Evolutionary conservation across 495 filamentous ascomycete genomes (phyloP).

Genomic region (Tuber indicum): DNA sequence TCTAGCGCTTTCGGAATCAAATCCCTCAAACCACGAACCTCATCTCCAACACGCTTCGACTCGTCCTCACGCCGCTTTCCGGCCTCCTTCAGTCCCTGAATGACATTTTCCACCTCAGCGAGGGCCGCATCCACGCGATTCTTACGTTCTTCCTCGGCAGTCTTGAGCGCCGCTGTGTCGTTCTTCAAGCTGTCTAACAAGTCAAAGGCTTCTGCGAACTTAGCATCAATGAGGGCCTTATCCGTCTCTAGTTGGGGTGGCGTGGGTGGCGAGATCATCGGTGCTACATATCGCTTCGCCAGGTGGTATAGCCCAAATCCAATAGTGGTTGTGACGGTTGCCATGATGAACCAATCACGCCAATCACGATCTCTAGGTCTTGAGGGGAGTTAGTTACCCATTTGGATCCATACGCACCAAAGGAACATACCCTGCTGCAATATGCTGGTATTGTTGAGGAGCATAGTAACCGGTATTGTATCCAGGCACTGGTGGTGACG

Average conservation of each 20-base stretch:
- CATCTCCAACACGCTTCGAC: constrained; percentile 72
- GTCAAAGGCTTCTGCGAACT: constrained; percentile 83
- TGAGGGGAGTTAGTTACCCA: constrained; percentile 42
- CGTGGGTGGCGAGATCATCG: constrained; percentile 86
- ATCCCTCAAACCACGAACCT: constrained; percentile 72
- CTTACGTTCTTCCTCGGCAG: constrained; percentile 74
- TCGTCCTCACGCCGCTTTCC: constrained; percentile 78
- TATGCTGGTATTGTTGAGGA: constrained; percentile 59
- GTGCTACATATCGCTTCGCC: constrained; percentile 85
- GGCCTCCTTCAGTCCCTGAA: constrained; percentile 70
- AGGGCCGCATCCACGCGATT: constrained; percentile 77
- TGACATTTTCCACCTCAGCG: constrained; percentile 72
- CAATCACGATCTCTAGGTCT: constrained; percentile 71
- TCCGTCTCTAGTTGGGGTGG: constrained; percentile 87
- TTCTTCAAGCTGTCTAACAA: constrained; percentile 84
- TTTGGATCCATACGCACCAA: not conserved
- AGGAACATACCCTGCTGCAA: constrained; percentile 49
- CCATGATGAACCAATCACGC: constrained; percentile 87
- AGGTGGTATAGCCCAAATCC: constrained; percentile 62
- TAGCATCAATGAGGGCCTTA: constrained; percentile 82
- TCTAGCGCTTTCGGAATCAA: constrained; percentile 81
- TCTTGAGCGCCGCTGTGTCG: constrained; percentile 81
- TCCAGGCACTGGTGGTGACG: constrained; percentile 49
- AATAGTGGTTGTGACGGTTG: constrained; percentile 58
- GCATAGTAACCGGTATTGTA: constrained; percentile 62